phyloP scores from a whole-genome alignment of 768 basidiomycete species.

The Tylopilus subfusipes region DNA sequence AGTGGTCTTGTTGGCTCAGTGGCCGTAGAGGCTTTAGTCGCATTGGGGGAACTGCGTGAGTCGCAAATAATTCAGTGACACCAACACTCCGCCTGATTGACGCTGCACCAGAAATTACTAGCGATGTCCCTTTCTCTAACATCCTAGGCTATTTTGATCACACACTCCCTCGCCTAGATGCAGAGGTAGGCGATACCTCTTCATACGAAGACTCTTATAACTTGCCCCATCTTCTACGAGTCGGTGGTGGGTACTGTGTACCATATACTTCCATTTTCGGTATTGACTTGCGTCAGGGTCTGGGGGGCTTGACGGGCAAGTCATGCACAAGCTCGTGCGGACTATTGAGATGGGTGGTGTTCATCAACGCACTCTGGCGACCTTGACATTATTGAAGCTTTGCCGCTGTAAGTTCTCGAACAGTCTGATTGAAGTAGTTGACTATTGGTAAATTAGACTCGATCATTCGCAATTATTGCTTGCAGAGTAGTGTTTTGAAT shows the following conservation, averaged over 20 bases:
- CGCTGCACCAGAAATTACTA: no score
- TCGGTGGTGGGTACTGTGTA: neutral
- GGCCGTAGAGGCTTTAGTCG: conserved; percentile 2
- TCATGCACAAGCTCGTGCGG: neutral
- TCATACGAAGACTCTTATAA: neutral
- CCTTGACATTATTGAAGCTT: conserved; percentile 9
- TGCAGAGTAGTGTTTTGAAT: neutral
- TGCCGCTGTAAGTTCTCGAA: neutral
- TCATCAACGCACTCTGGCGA: neutral
- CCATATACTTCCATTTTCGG: no score
- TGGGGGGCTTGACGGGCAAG: neutral
- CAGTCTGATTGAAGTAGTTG: neutral
- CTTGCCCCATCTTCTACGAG: neutral
- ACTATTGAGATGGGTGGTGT: neutral
- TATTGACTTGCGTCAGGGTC: neutral
- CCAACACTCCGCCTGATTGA: no score
- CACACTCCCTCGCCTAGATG: conserved; percentile 3
- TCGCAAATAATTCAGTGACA: neutral
- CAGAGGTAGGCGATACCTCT: neutral
- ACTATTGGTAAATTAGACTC: neutral
- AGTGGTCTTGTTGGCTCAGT: neutral
- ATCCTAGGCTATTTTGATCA: conserved; percentile 2
- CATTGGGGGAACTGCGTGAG: neutral
- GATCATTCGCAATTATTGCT: neutral
- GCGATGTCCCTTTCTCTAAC: neutral